phyloP scores from a whole-genome alignment of 805 yeast genomes.

The Metschnikowia arizonensis region DNA sequence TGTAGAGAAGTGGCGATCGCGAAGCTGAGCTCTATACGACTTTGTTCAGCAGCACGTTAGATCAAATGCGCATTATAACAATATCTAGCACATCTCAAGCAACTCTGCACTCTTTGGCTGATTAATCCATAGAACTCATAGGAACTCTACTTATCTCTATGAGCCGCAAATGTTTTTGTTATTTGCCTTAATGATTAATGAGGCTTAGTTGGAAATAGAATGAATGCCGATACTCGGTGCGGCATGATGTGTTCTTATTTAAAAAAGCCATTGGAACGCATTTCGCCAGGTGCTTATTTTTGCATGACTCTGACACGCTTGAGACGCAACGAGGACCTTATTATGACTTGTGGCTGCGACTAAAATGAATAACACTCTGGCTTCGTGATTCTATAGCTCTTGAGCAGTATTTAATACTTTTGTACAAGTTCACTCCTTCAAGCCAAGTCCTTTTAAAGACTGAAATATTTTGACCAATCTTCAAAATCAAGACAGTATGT shows the following conservation, averaged over 20 bases:
- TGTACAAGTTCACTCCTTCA: background rate
- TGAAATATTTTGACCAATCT: too few species aligned
- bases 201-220: background rate
- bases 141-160: too few species aligned
- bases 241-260: background rate
- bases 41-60: background rate
- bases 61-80: background rate
- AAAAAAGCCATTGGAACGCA: background rate
- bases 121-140: too few species aligned
- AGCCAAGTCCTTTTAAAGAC: too few species aligned
- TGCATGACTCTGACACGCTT: background rate
- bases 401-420: background rate
- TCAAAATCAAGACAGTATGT: too few species aligned
- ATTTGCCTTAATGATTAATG: background rate
- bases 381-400: too few species aligned
- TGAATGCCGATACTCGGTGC: constrained; percentile 4
- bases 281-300: background rate
- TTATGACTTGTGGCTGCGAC: background rate
- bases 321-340: too few species aligned
- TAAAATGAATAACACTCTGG: too few species aligned
- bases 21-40: background rate
- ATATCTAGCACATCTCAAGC: background rate
- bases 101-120: background rate
- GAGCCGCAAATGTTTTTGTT: background rate
- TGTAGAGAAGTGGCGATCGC: background rate